A percentile compares a stretch with the other conserved stretches of the same genome.
These are phyloP conservation scores for Purpureocillium lavendulum DNA, from an alignment of 2,329 filamentous ascomycete genomes.

Conservation along the genomic window DNA sequence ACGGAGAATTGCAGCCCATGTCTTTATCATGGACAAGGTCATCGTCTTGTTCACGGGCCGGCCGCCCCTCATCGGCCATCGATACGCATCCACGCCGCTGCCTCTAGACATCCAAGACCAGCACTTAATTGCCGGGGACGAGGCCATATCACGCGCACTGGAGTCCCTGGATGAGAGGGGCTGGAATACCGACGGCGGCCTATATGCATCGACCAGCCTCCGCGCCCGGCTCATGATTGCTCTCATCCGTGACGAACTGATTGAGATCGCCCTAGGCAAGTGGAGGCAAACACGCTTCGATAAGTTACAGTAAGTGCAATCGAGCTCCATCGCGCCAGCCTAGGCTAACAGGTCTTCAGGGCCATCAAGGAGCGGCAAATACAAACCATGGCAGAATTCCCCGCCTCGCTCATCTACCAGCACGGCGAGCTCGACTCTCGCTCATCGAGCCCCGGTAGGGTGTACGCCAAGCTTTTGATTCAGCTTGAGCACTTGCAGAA, in stretches of 20 bases:
- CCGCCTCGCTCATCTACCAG: constrained; percentile 3
- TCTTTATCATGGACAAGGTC: constrained; percentile 24
- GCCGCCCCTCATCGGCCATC: constrained; percentile 25
- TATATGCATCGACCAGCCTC: constrained; percentile 18
- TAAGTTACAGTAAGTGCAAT: no score
- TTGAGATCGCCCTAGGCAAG: constrained; percentile 14
- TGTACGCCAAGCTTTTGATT: constrained; percentile 38
- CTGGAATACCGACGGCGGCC: constrained; percentile 22
- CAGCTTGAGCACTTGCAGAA: constrained; percentile 44
- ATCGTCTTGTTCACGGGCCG: constrained; percentile 29
- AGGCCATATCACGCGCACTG: constrained; percentile 8
- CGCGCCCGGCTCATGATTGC: constrained; percentile 13
- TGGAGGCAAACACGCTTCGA: background rate
- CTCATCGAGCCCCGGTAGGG: constrained; percentile 28
- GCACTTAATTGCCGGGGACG: constrained; percentile 19
- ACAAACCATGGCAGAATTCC: constrained; percentile 4
- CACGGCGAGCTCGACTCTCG: constrained; percentile 32
- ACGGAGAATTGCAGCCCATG: constrained; percentile 16
- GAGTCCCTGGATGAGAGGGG: constrained; percentile 22
- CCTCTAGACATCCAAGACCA: constrained; percentile 27
- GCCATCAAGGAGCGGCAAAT: constrained; percentile 2
- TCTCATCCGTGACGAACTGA: constrained; percentile 13
- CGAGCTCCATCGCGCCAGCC: no score
- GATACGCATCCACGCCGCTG: constrained; percentile 26
- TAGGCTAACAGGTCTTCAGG: no score